Conservation (phyloP, 305 asterid genomes). For the Nicotiana rustica region DNA sequence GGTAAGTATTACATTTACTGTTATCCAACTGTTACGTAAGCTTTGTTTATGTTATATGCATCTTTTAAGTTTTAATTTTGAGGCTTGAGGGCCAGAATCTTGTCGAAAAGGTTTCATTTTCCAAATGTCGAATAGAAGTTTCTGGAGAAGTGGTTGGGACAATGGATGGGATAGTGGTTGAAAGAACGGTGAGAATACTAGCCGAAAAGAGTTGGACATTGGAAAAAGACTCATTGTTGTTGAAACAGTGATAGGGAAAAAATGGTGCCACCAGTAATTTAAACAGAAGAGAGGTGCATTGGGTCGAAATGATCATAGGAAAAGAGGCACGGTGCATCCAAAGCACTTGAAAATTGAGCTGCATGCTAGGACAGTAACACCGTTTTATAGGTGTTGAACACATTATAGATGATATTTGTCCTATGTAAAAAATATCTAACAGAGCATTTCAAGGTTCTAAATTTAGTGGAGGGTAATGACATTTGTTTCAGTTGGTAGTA, state of each 20-base stretch:
- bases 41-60: not conserved
- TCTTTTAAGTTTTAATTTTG: not conserved
- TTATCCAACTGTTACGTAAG: not conserved
- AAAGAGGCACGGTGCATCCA: not conserved
- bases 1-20: not conserved
- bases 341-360: not conserved
- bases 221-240: not conserved
- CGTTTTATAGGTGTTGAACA: not conserved
- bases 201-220: not conserved
- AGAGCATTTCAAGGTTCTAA: not conserved
- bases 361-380: not conserved
- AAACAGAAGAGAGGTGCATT: not conserved
- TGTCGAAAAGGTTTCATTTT: not conserved
- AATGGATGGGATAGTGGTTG: not conserved
- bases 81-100: not conserved
- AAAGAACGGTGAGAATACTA: not conserved
- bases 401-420: conserved; percentile 6
- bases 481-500: not conserved
- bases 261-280: not conserved
- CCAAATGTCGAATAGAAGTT: not conserved
- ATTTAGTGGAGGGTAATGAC: not conserved
- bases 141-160: not conserved
- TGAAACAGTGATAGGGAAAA: not conserved
- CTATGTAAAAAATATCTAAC: not conserved
- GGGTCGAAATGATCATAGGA: not conserved